phyloP scores from a whole-genome alignment of 176 grass and related monocot genomes.

The Oryza glumipatula region DNA sequence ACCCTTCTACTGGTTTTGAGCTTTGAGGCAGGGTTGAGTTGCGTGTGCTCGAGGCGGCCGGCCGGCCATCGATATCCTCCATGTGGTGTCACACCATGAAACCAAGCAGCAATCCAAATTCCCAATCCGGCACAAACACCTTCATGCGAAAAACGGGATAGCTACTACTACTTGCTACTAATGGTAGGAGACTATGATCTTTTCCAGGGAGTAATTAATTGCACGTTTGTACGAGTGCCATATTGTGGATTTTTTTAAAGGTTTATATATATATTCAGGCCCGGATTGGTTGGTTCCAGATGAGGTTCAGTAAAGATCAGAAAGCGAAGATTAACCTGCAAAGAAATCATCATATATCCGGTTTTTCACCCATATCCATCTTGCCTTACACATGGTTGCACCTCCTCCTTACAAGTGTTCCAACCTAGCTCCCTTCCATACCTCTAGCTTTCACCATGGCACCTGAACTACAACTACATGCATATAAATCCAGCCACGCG shows the following conservation, averaged over 20 bases:
- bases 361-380: not conserved
- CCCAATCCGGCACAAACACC: not conserved
- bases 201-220: constrained; percentile 23
- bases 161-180: not conserved
- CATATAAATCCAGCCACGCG: not conserved
- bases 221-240: not conserved
- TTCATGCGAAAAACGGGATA: constrained; percentile 25
- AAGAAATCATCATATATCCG: not conserved
- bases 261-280: not conserved
- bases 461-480: not conserved
- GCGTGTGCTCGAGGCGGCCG: not conserved
- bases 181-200: not conserved
- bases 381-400: not conserved
- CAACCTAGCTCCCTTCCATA: not conserved
- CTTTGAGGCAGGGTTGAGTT: not conserved
- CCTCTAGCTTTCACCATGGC: not conserved
- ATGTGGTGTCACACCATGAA: constrained; percentile 14
- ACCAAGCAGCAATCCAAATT: not conserved
- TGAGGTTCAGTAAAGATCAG: not conserved
- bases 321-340: constrained; percentile 13
- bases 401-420: not conserved
- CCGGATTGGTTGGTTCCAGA: not conserved
- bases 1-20: not conserved
- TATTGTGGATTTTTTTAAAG: not conserved
- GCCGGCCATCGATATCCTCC: constrained; percentile 43